A percentile compares a stretch with the other conserved stretches of the same genome.
Evolutionary conservation across 169 alveolate genomes (phyloP).

Genomic region (Cystoisospora suis): DNA sequence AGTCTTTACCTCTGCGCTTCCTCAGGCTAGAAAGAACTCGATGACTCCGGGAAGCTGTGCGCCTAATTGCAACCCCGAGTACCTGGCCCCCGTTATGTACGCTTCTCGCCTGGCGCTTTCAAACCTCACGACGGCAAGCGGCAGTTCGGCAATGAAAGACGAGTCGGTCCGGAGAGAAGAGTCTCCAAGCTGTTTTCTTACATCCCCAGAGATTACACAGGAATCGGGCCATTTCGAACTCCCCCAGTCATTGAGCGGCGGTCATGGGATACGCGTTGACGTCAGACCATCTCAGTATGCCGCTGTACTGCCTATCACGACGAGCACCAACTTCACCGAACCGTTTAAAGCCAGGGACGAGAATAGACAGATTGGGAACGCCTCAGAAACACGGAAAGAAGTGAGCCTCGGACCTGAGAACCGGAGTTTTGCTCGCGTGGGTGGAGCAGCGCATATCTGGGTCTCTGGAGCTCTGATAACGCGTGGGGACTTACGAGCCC

Average conservation of each 20-base stretch:
- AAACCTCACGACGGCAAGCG: too few species aligned
- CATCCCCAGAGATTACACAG: background rate
- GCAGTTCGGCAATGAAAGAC: too few species aligned
- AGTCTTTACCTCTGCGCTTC: too few species aligned
- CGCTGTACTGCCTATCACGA: background rate
- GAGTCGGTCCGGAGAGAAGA: too few species aligned
- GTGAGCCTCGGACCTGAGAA: background rate
- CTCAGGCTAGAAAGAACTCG: too few species aligned
- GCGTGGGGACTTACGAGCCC: conserved; percentile 10
- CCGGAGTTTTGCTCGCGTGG: background rate
- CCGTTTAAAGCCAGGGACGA: background rate
- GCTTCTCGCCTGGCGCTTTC: conserved; percentile 20
- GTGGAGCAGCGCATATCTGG: background rate
- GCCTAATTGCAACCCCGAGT: too few species aligned
- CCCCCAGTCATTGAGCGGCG: too few species aligned
- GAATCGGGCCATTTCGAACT: background rate
- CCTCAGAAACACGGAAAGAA: background rate
- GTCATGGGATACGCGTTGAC: too few species aligned
- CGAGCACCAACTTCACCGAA: conserved; percentile 10
- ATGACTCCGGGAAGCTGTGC: too few species aligned
- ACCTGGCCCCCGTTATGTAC: background rate
- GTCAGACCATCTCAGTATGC: background rate
- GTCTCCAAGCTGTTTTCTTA: too few species aligned
- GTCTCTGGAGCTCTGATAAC: background rate
- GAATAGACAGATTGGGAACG: background rate